A percentile compares a stretch with the other conserved stretches of the same genome.
Evolutionary conservation across 495 filamentous ascomycete species (phyloP).

Genomic region (Antarctomyces pellizariae): DNA sequence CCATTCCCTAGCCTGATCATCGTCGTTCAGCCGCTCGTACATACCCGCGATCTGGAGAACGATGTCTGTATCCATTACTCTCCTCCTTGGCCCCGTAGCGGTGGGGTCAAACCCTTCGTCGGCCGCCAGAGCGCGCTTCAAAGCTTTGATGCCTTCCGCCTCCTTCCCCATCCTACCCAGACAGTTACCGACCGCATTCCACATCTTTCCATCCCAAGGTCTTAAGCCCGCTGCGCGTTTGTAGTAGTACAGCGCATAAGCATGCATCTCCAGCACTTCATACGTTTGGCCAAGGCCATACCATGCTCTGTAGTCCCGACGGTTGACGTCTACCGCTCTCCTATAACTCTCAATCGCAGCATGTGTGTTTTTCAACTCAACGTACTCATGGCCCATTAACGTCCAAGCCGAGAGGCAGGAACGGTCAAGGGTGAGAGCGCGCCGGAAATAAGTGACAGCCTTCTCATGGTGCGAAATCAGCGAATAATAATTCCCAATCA

Average conservation of each 20-base stretch:
- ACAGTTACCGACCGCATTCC: slow-evolving; percentile 84
- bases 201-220: slow-evolving; percentile 94
- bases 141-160: slow-evolving; percentile 73
- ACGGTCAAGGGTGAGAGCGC: slow-evolving; percentile 83
- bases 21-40: slow-evolving; percentile 56
- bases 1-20: slow-evolving; percentile 61
- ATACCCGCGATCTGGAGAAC: slow-evolving; percentile 74
- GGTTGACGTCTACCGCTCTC: slow-evolving; percentile 86
- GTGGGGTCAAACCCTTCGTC: no score
- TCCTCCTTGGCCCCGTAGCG: slow-evolving; percentile 36
- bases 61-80: slow-evolving; percentile 59
- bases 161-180: slow-evolving; percentile 67
- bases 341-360: slow-evolving; percentile 95
- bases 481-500: slow-evolving; percentile 94
- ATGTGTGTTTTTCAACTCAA: slow-evolving; percentile 97
- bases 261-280: slow-evolving; percentile 92
- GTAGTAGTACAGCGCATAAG: slow-evolving; percentile 92
- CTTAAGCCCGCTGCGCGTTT: slow-evolving; percentile 79
- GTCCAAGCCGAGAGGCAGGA: slow-evolving; percentile 91
- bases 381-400: slow-evolving; percentile 97
- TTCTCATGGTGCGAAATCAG: slow-evolving; percentile 90
- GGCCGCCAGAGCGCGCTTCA: slow-evolving; percentile 73
- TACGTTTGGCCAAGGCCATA: slow-evolving; percentile 95
- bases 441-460: slow-evolving; percentile 91
- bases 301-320: slow-evolving; percentile 95